Evolutionary conservation across 2,329 filamentous ascomycete species (phyloP).

Genomic region (Phialocephala subalpina): DNA sequence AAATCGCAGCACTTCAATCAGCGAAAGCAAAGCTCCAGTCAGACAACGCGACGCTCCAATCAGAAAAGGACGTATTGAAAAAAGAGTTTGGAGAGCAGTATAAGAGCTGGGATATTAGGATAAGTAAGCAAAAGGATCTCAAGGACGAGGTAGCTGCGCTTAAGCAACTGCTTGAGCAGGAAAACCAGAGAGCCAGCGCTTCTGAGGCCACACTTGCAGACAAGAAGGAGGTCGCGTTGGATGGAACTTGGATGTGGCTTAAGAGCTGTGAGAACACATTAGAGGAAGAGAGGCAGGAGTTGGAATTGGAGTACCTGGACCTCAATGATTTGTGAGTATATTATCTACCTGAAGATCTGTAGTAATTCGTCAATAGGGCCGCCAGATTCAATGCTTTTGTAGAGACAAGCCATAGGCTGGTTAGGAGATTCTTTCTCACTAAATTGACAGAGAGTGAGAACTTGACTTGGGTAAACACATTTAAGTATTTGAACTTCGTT

Average conservation of each 20-base stretch:
- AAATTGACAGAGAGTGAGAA: neutral
- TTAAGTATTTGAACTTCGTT: neutral
- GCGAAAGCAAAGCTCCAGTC: neutral
- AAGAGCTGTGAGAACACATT: neutral
- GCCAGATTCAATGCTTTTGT: neutral
- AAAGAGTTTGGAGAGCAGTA: neutral
- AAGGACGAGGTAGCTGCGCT: neutral
- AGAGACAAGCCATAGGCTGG: neutral
- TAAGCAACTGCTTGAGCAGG: neutral
- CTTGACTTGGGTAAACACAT: neutral
- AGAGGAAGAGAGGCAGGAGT: neutral
- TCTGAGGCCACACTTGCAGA: neutral
- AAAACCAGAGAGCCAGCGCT: neutral
- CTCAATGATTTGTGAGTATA: neutral
- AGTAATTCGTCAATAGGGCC: neutral
- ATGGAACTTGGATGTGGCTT: neutral
- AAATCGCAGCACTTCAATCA: neutral
- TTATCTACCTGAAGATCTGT: neutral
- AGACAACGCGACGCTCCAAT: neutral
- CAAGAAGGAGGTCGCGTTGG: neutral
- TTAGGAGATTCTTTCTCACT: neutral
- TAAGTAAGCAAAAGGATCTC: neutral
- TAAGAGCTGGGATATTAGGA: neutral
- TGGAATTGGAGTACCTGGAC: neutral
- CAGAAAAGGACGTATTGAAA: neutral